Evolutionary conservation across 176 grass and related monocot species (phyloP), one percentile per base, ranked within the genome.

Genomic region (Raddia distichophylla): DNA sequence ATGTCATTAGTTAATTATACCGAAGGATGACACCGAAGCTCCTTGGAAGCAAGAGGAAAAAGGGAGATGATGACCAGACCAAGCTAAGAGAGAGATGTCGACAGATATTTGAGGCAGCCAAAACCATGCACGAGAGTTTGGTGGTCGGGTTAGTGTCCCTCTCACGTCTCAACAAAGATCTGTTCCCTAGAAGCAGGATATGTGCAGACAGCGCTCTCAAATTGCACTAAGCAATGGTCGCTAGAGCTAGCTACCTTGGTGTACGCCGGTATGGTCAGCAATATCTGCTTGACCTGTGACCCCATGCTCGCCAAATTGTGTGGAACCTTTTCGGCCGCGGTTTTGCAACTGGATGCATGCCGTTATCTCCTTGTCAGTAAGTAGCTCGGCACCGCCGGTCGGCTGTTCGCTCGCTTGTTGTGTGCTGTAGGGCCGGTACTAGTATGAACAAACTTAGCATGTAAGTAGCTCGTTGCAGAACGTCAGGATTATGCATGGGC

Each of bases 121-220:
- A 74, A 74, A 63, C 69, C 45, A 53, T 43, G 69, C 57, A 74
- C 44, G 58, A 54, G 58, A 72, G 15, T 58, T 64, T 83, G 47
- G 69, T 74, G 46, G 69, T 83, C 47, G 59, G 79, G 56, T 72
- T 27, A 40, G 58, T 64, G 69, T 74, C 69, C 44, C 80, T 62
- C 33, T 74, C 47, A 45, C 18, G 47, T 64, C 59, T 73, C 56
- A 64, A 16, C 59, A 74, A 18, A 48, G 32, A 74, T 20, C 33
- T 74, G 80, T 74, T 83, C 69, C 80, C 69, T 44, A 83, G 69
- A 74, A 27, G 47, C 69, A 74, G 80, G 69, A 54, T 83, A 64
- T 62, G 44, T 64, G 69, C 33, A 74, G 57, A 82, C 80, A 64
- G 20, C 20, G 56, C 57, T 6, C 80, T 72, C 58, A 43, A 16